Evolutionary conservation across 176 grass and related monocot genomes (phyloP), one percentile per base, ranked within the genome.

Genomic region (Oryza nivara): DNA sequence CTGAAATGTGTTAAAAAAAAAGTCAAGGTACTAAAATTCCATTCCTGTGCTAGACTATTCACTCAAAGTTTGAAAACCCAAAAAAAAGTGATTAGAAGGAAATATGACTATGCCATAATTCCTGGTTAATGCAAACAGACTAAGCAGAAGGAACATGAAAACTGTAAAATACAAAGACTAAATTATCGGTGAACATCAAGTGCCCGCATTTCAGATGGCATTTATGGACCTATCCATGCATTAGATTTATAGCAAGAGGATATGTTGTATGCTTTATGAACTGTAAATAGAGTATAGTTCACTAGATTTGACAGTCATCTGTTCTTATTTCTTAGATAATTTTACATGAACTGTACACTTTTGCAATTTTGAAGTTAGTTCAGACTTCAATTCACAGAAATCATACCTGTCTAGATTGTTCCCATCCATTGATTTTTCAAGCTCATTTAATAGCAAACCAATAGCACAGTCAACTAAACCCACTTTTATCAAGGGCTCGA

Each of bases 401-500:
- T 68, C 56, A 28, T 69, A 98, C 96, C 96, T 98, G 87, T 92
- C 91, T 67, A 88, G 22, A 79, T 86, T 89, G 82, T 71, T 90
- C 64, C 79, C 90, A 86, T 95, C 87, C 25, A 60, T 68, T 89
- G 86, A 84, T 70, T 93, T 93, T 41, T 90, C 81, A 8, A 91
- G 79, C 74, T 98, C 96, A 92, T 54, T 85, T 89, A 77, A 72
- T 83, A 98, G 88, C 75, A 95, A 77, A 85, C 86, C 81, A 78
- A 95, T 77, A 81, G 66, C 71, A 82, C 87, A 76, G 66, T 89
- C 64, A 54, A 83, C 56, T 74, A 98, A 79, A 46, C 93, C 91
- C 71, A 86, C 34, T 81, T 93, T 95, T 85, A 95, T 86, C 86
- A 95, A 89, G 83, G 89, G 92, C 67, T 90, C 82, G 85, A 98